Conservation (phyloP, 768 basidiomycete species). For the Mycena olivaceomarginata region DNA sequence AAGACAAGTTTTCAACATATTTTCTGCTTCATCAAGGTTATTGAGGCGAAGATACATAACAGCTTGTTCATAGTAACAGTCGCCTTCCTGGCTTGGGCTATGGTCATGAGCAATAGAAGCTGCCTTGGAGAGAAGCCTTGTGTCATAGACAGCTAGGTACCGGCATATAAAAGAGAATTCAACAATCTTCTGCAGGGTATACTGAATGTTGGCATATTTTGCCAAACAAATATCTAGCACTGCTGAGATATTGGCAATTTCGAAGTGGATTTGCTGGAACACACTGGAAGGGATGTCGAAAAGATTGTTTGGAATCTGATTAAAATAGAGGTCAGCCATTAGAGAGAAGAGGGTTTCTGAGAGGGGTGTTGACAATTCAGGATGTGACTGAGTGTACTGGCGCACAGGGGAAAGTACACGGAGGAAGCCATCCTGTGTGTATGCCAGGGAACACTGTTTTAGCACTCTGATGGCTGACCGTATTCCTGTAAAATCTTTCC, state of each 20-base stretch:
- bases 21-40: no score
- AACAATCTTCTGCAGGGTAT: not conserved
- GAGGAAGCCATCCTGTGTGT: slow-evolving; percentile 35
- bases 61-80: no score
- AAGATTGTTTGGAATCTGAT: not conserved
- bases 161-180: not conserved
- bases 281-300: no score
- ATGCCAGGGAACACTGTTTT: slow-evolving; percentile 1
- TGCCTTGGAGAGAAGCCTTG: not conserved
- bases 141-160: not conserved
- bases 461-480: slow-evolving; percentile 49
- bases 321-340: not conserved
- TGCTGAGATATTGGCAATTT: no score
- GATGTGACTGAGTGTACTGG: slow-evolving; percentile 46
- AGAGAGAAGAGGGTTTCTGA: not conserved
- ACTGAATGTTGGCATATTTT: no score
- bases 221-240: no score
- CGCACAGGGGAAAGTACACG: slow-evolving; percentile 55
- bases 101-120: not conserved
- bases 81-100: not conserved
- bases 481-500: slow-evolving; percentile 37
- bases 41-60: no score
- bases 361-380: slow-evolving; percentile 44
- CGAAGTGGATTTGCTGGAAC: no score
- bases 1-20: no score